Evolutionary conservation across 1,284 basidiomycete species (phyloP).

Genomic region (Fomitopsis pinicola): DNA sequence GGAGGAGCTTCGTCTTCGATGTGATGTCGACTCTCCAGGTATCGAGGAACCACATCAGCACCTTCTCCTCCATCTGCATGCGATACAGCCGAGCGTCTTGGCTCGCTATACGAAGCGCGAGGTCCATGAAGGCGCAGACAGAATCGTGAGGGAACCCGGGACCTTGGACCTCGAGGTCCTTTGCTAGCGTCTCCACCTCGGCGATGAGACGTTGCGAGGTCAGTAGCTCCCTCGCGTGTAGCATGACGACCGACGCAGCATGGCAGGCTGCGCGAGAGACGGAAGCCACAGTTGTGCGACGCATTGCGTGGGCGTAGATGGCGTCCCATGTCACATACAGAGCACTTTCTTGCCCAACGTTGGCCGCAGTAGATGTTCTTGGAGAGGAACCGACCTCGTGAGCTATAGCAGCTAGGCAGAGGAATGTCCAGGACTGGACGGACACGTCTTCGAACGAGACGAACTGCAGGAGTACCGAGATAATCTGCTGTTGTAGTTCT

Average conservation of each 20-base stretch:
- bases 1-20: conserved; percentile 36
- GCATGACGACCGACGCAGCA: conserved; percentile 54
- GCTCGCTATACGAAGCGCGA: conserved; percentile 62
- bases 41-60: conserved; percentile 78
- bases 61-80: conserved; percentile 80
- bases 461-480: conserved; percentile 52
- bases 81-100: conserved; percentile 79
- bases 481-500: conserved; percentile 52
- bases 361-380: conserved; percentile 9
- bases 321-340: conserved; percentile 56
- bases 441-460: conserved; percentile 60
- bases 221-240: conserved; percentile 41
- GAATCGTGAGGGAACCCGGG: conserved; percentile 82
- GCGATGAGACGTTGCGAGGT: conserved; percentile 51
- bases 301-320: conserved; percentile 79
- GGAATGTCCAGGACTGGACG: conserved; percentile 79
- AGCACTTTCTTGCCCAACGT: conserved; percentile 8
- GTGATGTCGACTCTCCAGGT: conserved; percentile 53
- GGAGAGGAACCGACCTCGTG: conserved; percentile 33
- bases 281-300: conserved; percentile 60
- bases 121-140: conserved; percentile 75
- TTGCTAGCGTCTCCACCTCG: conserved; percentile 74
- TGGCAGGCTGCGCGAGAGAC: conserved; percentile 82
- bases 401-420: conserved; percentile 72
- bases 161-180: conserved; percentile 84